Evolutionary conservation across 2,329 filamentous ascomycete genomes (phyloP), one percentile per base, ranked within the genome.

Genomic region (Escovopsis sp.): DNA sequence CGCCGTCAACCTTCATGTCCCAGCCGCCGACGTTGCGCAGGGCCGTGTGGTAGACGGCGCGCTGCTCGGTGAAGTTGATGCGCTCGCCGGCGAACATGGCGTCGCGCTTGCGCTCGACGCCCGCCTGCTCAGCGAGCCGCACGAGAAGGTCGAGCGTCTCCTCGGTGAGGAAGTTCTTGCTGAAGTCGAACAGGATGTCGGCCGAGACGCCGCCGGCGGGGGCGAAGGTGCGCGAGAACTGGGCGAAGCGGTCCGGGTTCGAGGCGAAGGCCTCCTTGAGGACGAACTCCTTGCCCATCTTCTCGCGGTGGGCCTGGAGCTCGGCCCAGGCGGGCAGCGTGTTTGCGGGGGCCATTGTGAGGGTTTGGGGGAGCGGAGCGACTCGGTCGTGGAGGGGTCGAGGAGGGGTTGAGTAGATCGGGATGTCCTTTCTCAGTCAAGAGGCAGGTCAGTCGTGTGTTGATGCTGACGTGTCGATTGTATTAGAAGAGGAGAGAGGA

Each of bases 51-150:
- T 94, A 94, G 50, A 98, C 91, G 50, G 91, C 91, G 50, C 91
- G 81, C 60, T 89, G 72, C 72, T 98, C 91, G 46, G 91, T 98
- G 69, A 95, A 95, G 76, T 98, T 98, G 73, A 98, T 96, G 75
- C 93, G 89, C 59, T 96, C 85, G 53, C 91, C 91, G 44, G 79
- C 80, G 67, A 98, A 98, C 88, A 98, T 94, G 58, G 81, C 80
- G 76, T 98, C 89, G 50, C 91, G 83, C 61, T 95, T 84, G 71
- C 93, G 76, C 71, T 94, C 88, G 33, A 98, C 65, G 51, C 81
- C 81, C 50, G 89, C 87, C 68, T 96, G 84, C 66, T 88, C 81
- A 48, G 91, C 91, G 25, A 98, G 79, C 70, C 94, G 81, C 55
- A 93, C 72, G 41, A 98, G 76, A 39, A 94, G 74, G 50, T 81